Base-by-base conservation (phyloP, 139 green algal genomes). In the Chlorella sp. region DNA sequence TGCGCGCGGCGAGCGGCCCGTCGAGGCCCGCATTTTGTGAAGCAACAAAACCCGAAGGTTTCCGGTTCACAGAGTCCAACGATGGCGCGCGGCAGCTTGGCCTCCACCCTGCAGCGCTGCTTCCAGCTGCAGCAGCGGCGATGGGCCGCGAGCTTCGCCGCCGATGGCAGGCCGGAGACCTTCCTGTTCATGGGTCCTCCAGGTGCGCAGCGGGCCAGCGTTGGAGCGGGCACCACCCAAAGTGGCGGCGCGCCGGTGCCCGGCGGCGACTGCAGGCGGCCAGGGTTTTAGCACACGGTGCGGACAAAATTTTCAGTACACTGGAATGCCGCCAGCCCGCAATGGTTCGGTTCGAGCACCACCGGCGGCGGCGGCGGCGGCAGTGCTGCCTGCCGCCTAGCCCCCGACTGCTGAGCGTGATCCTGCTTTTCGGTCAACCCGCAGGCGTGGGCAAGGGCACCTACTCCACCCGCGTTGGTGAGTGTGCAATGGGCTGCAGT, bases 101-200 rank as follows among this genome's bases (percentile, higher is more conserved):
- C 51, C 4, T 60, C 51, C 51, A 60, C 51, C 13, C 51, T 60
- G 51, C 9, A 20, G 51, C 51, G 51, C 51, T 60, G 51, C 51
- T 60, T 60, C 51, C 43, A 60, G 43, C 72, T 78, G 72, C 72
- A 78, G 72, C 43, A 56, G 72, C 28, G 43, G 44, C 72, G 72
- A 11, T 78, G 72, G 40, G 70, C 40, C 6, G 14, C 48, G 70
- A 76, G 70, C 68, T 46, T 28, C 24, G 30, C 17, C 40, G 20
- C 38, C 41, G 72, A 78, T 56, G 43, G 43, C 30, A 13, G 72
- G 4, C 72, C 72, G 2, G 43, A 40, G 28, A 60, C 72, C 26
- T 60, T 41, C 32, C 43, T 78, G 7, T 78, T 78, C 43, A 20
- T 78, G 43, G 72, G 72, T 17, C 72, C 72, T 5, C 72, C 72